A percentile compares a stretch with the other conserved stretches of the same genome.
Evolutionary conservation across 2,329 filamentous ascomycete species (phyloP).

Genomic region (Ophiostoma piceae): DNA sequence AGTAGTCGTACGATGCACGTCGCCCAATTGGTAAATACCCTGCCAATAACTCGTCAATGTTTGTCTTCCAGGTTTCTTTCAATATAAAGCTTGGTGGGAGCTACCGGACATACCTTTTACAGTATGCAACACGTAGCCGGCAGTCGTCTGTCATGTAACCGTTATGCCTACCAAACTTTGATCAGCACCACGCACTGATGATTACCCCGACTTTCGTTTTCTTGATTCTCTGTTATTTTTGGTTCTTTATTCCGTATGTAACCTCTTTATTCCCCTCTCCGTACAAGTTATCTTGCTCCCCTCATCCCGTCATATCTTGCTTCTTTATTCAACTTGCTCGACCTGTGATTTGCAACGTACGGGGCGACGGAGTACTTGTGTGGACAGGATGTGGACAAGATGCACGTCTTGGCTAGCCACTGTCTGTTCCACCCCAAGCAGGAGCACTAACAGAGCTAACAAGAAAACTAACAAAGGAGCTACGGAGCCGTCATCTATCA

Average conservation of each 20-base stretch:
- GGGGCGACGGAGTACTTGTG: background rate
- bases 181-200: no score
- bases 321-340: background rate
- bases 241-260: background rate
- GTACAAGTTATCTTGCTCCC: background rate
- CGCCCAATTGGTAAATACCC: background rate
- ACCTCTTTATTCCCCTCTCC: background rate
- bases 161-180: background rate
- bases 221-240: background rate
- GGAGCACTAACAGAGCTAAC: background rate
- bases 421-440: background rate
- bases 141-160: background rate
- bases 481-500: background rate
- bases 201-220: background rate
- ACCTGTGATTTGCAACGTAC: slow-evolving; percentile 3
- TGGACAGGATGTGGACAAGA: background rate
- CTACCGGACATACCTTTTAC: background rate
- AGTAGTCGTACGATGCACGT: background rate
- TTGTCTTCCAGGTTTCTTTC: background rate
- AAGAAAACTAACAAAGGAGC: background rate
- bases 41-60: background rate
- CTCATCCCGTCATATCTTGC: background rate
- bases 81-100: no score
- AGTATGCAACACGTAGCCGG: background rate
- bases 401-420: background rate